phyloP scores from a whole-genome alignment of 352 stramenopile species.

The Phytophthora boehmeriae region DNA sequence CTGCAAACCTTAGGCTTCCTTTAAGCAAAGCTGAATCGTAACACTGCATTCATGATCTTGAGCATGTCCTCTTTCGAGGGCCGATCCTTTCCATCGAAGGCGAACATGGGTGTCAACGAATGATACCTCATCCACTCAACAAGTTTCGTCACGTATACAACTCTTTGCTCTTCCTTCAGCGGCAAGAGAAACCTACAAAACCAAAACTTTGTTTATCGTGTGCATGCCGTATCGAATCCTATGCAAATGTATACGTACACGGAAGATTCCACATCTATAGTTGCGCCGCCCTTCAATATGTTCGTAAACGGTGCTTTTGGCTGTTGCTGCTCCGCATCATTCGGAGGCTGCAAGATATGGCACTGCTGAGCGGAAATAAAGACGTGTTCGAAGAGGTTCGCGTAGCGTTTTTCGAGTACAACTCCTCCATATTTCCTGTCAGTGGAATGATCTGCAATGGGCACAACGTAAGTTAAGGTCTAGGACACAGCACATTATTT shows the following conservation, averaged over 20 bases:
- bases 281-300: constrained; percentile 46
- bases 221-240: neutral
- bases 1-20: constrained; percentile 1
- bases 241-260: constrained; percentile 47
- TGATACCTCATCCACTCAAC: constrained; percentile 54
- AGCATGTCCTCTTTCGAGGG: constrained; percentile 53
- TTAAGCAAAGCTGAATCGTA: constrained; percentile 51
- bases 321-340: constrained; percentile 19
- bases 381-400: constrained; percentile 61
- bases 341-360: constrained; percentile 48
- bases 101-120: constrained; percentile 42
- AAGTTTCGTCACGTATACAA: constrained; percentile 71
- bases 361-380: constrained; percentile 73
- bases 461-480: neutral
- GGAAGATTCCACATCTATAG: constrained; percentile 73
- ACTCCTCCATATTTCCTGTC: constrained; percentile 57
- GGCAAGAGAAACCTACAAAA: constrained; percentile 68
- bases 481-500: neutral
- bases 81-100: constrained; percentile 27
- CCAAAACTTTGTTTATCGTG: neutral
- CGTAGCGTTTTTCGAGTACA: constrained; percentile 71
- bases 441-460: constrained; percentile 64
- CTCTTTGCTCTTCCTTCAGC: constrained; percentile 68
- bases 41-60: constrained; percentile 61
- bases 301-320: constrained; percentile 31